phyloP scores from a whole-genome alignment of 1,284 basidiomycete genomes.

The Austroboletus niveus region DNA sequence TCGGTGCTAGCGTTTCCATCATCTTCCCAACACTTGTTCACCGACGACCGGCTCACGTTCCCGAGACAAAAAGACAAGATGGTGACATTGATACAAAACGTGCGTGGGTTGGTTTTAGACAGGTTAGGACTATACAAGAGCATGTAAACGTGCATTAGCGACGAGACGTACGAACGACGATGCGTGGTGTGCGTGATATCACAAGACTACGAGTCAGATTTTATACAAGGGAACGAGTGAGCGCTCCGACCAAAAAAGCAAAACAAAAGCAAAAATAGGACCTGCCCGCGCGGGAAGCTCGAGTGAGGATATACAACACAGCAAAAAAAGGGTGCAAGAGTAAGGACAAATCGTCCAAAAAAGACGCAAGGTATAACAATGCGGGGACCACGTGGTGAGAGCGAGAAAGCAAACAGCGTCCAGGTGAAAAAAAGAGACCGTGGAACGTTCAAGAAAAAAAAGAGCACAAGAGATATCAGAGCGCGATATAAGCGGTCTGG shows the following conservation, averaged over 20 bases:
- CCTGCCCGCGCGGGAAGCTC: neutral
- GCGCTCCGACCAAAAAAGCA: neutral
- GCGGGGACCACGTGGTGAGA: neutral
- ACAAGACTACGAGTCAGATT: neutral
- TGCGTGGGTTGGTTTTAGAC: conserved; percentile 13
- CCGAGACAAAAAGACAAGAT: neutral
- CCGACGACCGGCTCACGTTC: neutral
- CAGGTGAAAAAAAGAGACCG: neutral
- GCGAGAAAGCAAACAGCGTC: conserved; percentile 7
- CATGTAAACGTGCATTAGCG: conserved; percentile 7
- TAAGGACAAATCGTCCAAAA: conserved; percentile 19
- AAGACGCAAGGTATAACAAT: conserved; percentile 17
- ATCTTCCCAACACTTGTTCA: neutral
- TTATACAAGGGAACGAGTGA: neutral
- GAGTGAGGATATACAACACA: conserved; percentile 8
- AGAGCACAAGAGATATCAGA: neutral
- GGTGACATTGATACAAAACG: conserved; percentile 23
- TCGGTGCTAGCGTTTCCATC: too few relatives aligned
- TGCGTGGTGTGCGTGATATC: neutral
- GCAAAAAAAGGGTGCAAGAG: conserved; percentile 11
- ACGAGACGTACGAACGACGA: neutral
- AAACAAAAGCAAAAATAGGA: neutral
- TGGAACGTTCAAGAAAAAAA: conserved; percentile 27
- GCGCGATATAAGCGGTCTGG: neutral
- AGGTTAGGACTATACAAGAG: conserved; percentile 19